Percentiles rank a stretch among this genome's conserved stretches.
These are phyloP conservation scores for Leucogyrophana mollusca DNA, from an alignment of 768 basidiomycete genomes.

Conservation along the genomic window DNA sequence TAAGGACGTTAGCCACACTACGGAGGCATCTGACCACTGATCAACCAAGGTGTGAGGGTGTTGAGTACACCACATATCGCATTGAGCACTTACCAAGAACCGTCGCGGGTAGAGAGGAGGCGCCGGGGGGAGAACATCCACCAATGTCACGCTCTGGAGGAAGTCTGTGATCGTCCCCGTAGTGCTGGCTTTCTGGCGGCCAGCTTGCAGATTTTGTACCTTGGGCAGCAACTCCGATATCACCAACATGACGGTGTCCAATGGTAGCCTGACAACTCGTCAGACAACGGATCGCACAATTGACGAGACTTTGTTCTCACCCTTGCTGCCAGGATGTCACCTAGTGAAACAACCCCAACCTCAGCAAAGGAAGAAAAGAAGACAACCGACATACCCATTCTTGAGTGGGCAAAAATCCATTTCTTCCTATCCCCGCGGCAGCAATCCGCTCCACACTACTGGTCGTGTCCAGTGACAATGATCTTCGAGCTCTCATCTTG, in stretches of 20 bases:
- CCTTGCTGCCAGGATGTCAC: constrained; percentile 97
- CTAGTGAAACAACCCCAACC: constrained; percentile 35
- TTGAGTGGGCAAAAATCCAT: constrained; percentile 93
- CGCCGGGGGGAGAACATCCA: constrained; percentile 70
- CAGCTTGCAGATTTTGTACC: constrained; percentile 76
- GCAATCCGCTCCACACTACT: constrained; percentile 62
- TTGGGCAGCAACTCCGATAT: constrained; percentile 86
- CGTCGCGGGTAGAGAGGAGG: constrained; percentile 65
- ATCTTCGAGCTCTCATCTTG: constrained; percentile 81
- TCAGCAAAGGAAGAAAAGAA: constrained; percentile 5
- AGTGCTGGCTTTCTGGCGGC: constrained; percentile 60
- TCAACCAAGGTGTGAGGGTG: constrained; percentile 4
- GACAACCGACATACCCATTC: constrained; percentile 80
- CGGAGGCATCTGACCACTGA: constrained; percentile 91
- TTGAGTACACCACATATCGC: neutral
- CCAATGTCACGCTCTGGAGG: constrained; percentile 65
- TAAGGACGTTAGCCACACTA: constrained; percentile 89
- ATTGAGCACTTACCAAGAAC: constrained; percentile 60
- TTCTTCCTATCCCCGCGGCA: constrained; percentile 74
- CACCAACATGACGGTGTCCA: constrained; percentile 85
- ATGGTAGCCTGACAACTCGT: constrained; percentile 60
- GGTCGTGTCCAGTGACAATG: constrained; percentile 49
- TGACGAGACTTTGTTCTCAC: constrained; percentile 42
- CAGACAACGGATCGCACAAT: constrained; percentile 3
- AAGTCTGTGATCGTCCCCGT: constrained; percentile 73